Evolutionary conservation across 768 basidiomycete species (phyloP), one percentile per base, ranked within the genome.

Genomic region (Pleurotus platypus): DNA sequence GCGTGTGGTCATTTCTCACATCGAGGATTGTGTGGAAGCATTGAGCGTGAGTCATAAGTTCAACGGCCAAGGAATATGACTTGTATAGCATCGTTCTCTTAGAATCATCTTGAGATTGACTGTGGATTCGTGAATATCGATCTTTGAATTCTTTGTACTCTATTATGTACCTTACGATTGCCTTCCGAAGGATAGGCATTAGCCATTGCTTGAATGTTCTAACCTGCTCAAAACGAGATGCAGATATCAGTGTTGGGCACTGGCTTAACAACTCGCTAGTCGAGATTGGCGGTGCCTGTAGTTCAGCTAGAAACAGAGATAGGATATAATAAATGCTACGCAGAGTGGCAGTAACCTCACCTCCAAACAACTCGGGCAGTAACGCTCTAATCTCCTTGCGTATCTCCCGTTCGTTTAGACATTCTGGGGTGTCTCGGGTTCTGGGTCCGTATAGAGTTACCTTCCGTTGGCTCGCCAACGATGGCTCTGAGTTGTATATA

Each of bases 191-290:
- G 22, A 84, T 73, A 2, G 90, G 91, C n/a, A 90, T 67, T 30
- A 93, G 73, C 91, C 91, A 93, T 48, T 83, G 80, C 55, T 76
- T 78, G 55, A 91, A 78, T 7, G 81, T 81, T 62, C 86, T 77
- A 38, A 89, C 82, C 70, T 92, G 89, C 61, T 92, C 89, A 60
- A 83, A 92, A 18, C 87, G 82, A 20, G 88, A 77, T 2, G 88
- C 84, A 3, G 69, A 69, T 27, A 84, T 64, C 43, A 87, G 64
- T 3, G 70, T 72, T 7, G 63, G 68, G 65, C 86, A 89, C 24
- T 68, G 72, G 13, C 65, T 61, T 11, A 75, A 67, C 15, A 85
- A 61, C n/a, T 65, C 65, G 4, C 70, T 63, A 11, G 74, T 70
- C n/a, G 79, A 78, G 5, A 64, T 57, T 57, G 71, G 66, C 27